Evolutionary conservation across 225 moss, liverwort and hornwort species (phyloP).

Genomic region (Straminergon stramineum): DNA sequence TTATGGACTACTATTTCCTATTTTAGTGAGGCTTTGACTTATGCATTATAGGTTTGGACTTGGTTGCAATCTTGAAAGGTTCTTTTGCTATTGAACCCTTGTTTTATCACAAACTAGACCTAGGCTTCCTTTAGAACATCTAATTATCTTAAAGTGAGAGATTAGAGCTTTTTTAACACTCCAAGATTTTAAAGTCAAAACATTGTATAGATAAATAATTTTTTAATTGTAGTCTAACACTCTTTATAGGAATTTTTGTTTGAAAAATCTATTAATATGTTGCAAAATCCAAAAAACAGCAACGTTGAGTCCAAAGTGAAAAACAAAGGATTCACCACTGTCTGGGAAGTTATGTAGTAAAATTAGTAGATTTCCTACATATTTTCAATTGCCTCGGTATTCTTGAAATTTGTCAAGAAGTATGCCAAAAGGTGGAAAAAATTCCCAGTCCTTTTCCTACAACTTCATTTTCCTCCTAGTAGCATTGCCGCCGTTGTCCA

Average conservation of each 20-base stretch:
- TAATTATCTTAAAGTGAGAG: background rate
- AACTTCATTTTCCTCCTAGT: no score
- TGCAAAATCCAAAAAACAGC: background rate
- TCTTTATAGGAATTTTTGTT: background rate
- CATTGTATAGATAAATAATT: background rate
- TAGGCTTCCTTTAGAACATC: background rate
- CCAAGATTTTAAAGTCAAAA: background rate
- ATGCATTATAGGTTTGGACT: background rate
- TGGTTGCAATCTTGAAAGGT: fast-evolving
- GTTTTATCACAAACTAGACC: background rate
- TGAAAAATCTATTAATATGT: background rate
- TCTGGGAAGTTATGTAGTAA: no score
- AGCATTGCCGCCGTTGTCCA: no score
- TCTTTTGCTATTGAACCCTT: background rate
- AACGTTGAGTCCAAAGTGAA: fast-evolving
- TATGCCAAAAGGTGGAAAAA: no score
- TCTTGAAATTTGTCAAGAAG: no score
- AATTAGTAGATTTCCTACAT: no score
- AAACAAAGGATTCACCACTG: no score
- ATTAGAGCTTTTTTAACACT: no score
- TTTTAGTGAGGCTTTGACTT: background rate
- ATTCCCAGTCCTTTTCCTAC: no score
- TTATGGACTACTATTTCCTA: no score
- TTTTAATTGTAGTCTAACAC: background rate
- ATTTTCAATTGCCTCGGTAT: no score